Percentiles rank a stretch among this genome's conserved stretches.
These are phyloP conservation scores for Ceratocystis harringtonii DNA, from an alignment of 2,329 filamentous ascomycete genomes.

Conservation along the genomic window DNA sequence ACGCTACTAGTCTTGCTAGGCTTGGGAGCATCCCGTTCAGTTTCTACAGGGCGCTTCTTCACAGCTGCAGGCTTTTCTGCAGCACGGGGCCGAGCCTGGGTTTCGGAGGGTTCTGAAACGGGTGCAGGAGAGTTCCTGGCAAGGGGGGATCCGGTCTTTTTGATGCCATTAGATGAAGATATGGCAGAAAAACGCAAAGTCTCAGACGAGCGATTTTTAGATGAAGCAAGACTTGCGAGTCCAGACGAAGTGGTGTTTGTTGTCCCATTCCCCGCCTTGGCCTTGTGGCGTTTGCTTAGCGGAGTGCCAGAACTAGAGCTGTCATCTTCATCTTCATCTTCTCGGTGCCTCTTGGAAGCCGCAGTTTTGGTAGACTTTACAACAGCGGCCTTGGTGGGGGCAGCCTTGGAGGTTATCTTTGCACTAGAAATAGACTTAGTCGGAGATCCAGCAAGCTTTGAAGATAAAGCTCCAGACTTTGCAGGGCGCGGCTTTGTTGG, in stretches of 20 bases:
- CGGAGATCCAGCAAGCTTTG: not conserved
- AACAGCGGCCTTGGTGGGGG: slow-evolving; percentile 3
- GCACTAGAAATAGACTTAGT: not conserved
- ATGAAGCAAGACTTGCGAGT: not conserved
- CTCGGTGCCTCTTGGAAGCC: slow-evolving; percentile 36
- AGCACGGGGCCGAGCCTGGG: not conserved
- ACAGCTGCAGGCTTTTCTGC: slow-evolving; percentile 23
- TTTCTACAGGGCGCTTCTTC: slow-evolving; percentile 21
- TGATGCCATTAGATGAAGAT: slow-evolving; percentile 7
- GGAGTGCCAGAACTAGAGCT: slow-evolving; percentile 46
- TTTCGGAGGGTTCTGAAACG: slow-evolving; percentile 10
- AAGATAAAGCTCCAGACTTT: not conserved
- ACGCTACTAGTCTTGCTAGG: not conserved
- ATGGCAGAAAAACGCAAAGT: slow-evolving; percentile 10
- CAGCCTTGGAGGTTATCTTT: slow-evolving; percentile 22
- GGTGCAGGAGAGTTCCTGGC: slow-evolving; percentile 8
- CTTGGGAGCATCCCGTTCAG: slow-evolving; percentile 4
- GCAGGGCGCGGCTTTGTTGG: slow-evolving; percentile 5
- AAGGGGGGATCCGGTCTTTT: slow-evolving; percentile 8
- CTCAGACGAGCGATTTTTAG: slow-evolving; percentile 1
- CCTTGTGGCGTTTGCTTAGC: slow-evolving; percentile 42
- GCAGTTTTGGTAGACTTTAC: slow-evolving; percentile 19
- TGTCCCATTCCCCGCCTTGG: slow-evolving; percentile 25
- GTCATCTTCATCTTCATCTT: slow-evolving; percentile 34
- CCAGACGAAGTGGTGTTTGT: not conserved